Evolutionary conservation across 805 yeast species (phyloP).

Genomic region (Metschnikowia lachancei): DNA sequence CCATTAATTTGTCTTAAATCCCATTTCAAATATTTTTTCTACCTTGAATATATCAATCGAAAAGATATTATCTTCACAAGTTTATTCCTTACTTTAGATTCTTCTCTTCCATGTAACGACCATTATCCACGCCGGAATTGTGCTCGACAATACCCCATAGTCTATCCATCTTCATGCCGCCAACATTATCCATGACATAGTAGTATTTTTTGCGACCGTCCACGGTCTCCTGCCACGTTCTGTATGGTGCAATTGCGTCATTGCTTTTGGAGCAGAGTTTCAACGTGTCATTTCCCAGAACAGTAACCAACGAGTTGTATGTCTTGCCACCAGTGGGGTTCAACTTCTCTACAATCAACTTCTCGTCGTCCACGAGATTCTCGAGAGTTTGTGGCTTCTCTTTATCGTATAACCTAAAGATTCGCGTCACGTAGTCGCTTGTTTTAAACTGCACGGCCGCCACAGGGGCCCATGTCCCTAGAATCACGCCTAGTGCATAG

Average conservation of each 20-base stretch:
- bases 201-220: constrained; percentile 38
- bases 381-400: constrained; percentile 64
- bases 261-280: constrained; percentile 27
- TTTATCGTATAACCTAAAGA: constrained; percentile 66
- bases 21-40: no score
- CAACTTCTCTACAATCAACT: constrained; percentile 64
- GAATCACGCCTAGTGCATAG: constrained; percentile 43
- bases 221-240: constrained; percentile 39
- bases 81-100: not conserved
- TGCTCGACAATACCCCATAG: constrained; percentile 79
- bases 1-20: no score
- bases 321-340: constrained; percentile 64
- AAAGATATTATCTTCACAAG: no score
- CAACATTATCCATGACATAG: constrained; percentile 69
- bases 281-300: constrained; percentile 37
- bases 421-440: constrained; percentile 65
- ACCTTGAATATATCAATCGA: no score
- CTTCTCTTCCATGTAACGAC: constrained; percentile 41
- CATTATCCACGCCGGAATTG: constrained; percentile 64
- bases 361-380: constrained; percentile 58
- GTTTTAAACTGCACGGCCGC: constrained; percentile 50
- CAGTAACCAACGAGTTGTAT: constrained; percentile 57
- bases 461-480: constrained; percentile 57
- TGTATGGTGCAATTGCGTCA: constrained; percentile 26
- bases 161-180: constrained; percentile 81